phyloP scores from a whole-genome alignment of 768 basidiomycete genomes.

The Cytidiella melzeri region DNA sequence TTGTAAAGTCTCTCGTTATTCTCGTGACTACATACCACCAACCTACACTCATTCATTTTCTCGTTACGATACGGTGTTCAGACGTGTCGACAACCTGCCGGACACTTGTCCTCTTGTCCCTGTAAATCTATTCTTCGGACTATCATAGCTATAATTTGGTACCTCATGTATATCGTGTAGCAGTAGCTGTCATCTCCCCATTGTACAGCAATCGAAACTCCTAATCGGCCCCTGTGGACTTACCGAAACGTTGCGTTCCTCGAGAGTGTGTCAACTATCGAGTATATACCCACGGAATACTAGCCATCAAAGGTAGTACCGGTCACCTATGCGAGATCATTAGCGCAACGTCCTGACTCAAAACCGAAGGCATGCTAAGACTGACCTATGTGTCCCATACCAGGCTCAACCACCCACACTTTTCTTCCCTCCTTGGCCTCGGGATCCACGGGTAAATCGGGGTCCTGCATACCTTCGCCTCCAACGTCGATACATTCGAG shows the following conservation, averaged over 20 bases:
- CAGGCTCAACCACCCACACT: conserved; percentile 81
- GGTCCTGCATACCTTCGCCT: conserved; percentile 21
- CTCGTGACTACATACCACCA: too few species aligned
- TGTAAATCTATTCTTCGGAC: background rate
- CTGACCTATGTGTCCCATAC: conserved; percentile 84
- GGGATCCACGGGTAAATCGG: background rate
- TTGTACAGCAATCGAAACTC: background rate
- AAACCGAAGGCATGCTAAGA: background rate
- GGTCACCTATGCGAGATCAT: conserved; percentile 26
- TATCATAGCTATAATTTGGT: background rate
- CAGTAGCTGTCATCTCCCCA: background rate
- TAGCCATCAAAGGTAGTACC: conserved; percentile 32
- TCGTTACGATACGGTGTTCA: background rate
- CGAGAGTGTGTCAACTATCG: too few species aligned
- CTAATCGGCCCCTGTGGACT: too few species aligned
- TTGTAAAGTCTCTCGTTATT: too few species aligned
- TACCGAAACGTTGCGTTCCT: too few species aligned
- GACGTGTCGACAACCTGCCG: background rate
- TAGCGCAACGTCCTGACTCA: background rate
- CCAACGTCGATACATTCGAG: conserved; percentile 47
- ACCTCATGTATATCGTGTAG: background rate
- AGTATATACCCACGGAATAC: too few species aligned
- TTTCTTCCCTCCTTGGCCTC: conserved; percentile 41
- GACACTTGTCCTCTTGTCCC: background rate
- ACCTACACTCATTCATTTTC: background rate